Conservation (phyloP, 768 basidiomycete genomes). For the Tricholoma matsutake region DNA sequence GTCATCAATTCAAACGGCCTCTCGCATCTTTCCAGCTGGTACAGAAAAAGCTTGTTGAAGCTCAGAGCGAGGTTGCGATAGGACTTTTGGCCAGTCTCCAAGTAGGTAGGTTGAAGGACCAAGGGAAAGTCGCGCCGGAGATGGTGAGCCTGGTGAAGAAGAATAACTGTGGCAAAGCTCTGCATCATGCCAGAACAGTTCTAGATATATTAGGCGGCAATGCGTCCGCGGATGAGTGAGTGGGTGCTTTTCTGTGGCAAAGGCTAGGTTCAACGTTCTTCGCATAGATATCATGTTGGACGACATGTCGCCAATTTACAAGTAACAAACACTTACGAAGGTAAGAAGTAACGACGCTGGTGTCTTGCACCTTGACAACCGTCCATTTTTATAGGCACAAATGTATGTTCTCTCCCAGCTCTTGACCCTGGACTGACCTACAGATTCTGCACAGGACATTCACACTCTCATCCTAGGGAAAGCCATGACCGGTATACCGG, state of each 20-base stretch:
- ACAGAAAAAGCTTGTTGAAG: constrained; percentile 95
- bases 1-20: constrained; percentile 86
- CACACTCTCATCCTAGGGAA: constrained; percentile 92
- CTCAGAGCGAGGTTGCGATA: constrained; percentile 80
- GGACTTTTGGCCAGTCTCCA: constrained; percentile 76
- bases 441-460: constrained; percentile 59
- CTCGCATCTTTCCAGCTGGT: constrained; percentile 96
- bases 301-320: constrained; percentile 93
- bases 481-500: constrained; percentile 85
- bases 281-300: constrained; percentile 82
- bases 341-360: constrained; percentile 30
- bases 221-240: constrained; percentile 88
- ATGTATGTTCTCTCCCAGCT: constrained; percentile 39
- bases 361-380: neutral
- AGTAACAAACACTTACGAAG: constrained; percentile 96
- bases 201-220: constrained; percentile 95
- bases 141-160: constrained; percentile 95
- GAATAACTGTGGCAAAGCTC: constrained; percentile 93
- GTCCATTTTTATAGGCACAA: constrained; percentile 42
- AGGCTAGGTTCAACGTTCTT: neutral
- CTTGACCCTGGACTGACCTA: neutral
- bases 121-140: constrained; percentile 69
- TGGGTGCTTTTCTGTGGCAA: constrained; percentile 13
- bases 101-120: constrained; percentile 86
- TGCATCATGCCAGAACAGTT: constrained; percentile 75